These are phyloP conservation scores for Candida dendrica DNA, from an alignment of 805 yeast species.

Conservation along the genomic window DNA sequence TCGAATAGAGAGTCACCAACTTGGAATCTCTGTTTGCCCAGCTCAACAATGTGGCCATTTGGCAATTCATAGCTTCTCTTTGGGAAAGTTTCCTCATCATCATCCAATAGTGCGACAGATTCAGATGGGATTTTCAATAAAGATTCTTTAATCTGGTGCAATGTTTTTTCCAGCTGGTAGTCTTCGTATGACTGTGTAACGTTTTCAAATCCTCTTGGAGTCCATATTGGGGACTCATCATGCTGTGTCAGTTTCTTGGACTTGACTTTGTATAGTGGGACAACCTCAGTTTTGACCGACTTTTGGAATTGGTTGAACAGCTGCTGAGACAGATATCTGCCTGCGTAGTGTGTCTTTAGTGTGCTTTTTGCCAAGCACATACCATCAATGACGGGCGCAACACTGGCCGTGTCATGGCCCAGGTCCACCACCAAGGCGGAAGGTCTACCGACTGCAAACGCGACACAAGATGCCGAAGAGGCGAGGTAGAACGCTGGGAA, in stretches of 20 bases:
- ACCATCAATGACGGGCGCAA: conserved; percentile 80
- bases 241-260: conserved; percentile 29
- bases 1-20: conserved; percentile 70
- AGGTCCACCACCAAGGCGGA: conserved; percentile 80
- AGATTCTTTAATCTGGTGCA: conserved; percentile 73
- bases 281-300: conserved; percentile 27
- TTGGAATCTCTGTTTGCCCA: conserved; percentile 52
- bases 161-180: conserved; percentile 46
- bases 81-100: conserved; percentile 21
- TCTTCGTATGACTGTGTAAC: conserved; percentile 40
- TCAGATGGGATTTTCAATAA: conserved; percentile 45
- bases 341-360: conserved; percentile 67
- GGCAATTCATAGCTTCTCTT: conserved; percentile 64
- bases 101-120: conserved; percentile 24
- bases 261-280: conserved; percentile 44
- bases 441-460: conserved; percentile 85
- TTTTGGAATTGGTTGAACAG: conserved; percentile 33
- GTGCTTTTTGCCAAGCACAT: conserved; percentile 65
- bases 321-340: conserved; percentile 55
- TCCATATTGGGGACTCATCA: conserved; percentile 27
- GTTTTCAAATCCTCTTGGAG: conserved; percentile 11
- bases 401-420: conserved; percentile 73
- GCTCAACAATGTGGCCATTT: conserved; percentile 59
- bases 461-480: conserved; percentile 78
- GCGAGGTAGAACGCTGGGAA: conserved; percentile 80